These are phyloP conservation scores for Penicillium sp. DNA, from an alignment of 2,329 filamentous ascomycete genomes.

Conservation along the genomic window DNA sequence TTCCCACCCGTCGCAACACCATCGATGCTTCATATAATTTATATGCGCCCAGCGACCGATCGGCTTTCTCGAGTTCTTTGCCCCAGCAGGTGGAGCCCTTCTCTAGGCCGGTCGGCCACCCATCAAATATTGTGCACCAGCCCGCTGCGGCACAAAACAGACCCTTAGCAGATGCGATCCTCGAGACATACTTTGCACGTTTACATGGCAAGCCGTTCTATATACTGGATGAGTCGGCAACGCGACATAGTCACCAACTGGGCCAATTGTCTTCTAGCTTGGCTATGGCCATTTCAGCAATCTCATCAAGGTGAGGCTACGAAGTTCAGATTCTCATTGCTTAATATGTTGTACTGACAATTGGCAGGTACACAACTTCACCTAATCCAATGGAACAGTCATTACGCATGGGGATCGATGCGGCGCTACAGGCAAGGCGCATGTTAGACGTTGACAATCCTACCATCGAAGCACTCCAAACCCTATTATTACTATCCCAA, in stretches of 20 bases:
- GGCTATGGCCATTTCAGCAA: conserved; percentile 55
- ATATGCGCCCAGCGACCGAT: conserved; percentile 16
- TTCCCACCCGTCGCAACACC: conserved; percentile 21
- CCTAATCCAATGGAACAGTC: conserved; percentile 66
- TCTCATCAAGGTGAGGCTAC: conserved; percentile 58
- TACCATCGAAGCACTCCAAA: conserved; percentile 73
- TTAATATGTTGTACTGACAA: conserved; percentile 22
- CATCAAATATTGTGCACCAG: conserved; percentile 13
- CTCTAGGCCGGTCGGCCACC: conserved; percentile 15
- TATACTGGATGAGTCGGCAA: conserved; percentile 73
- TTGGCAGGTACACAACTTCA: conserved; percentile 67
- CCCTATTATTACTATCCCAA: conserved; percentile 70
- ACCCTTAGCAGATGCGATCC: conserved; percentile 60
- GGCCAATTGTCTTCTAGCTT: conserved; percentile 60
- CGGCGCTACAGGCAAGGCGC: conserved; percentile 65
- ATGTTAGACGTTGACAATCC: conserved; percentile 79
- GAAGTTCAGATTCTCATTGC: conserved; percentile 19
- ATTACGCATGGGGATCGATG: conserved; percentile 68
- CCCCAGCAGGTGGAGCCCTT: conserved; percentile 20
- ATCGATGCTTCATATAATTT: conserved; percentile 21
- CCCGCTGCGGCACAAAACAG: conserved; percentile 23
- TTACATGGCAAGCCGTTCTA: conserved; percentile 81
- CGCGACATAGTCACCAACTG: conserved; percentile 68
- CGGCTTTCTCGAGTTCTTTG: conserved; percentile 12
- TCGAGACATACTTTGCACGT: conserved; percentile 76